Percentiles rank a stretch among this genome's conserved stretches.
phyloP scores from a whole-genome alignment of 2,329 filamentous ascomycete species.

The Zelopaecilomyces penicillatus region DNA sequence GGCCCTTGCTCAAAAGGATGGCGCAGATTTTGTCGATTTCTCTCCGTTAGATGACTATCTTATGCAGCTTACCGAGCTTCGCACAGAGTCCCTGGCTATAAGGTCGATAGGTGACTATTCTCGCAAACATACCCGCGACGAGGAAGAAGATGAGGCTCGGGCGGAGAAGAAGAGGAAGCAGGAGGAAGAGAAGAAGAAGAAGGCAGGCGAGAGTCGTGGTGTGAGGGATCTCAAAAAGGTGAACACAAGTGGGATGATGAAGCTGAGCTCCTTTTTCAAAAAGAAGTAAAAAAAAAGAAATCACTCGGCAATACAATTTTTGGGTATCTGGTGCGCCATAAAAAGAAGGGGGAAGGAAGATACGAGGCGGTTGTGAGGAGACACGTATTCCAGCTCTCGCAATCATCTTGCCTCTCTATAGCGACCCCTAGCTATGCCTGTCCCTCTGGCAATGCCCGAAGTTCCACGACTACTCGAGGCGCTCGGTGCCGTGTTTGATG shows the following conservation, averaged over 20 bases:
- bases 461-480: slow-evolving; percentile 23
- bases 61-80: slow-evolving; percentile 54
- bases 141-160: slow-evolving; percentile 55
- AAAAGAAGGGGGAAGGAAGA: slow-evolving; percentile 1
- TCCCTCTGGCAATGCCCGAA: slow-evolving; percentile 27
- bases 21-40: slow-evolving; percentile 49
- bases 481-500: slow-evolving; percentile 19
- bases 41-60: slow-evolving; percentile 63
- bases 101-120: slow-evolving; percentile 63
- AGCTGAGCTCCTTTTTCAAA: slow-evolving; percentile 88
- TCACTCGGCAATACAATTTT: slow-evolving; percentile 10
- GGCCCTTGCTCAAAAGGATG: slow-evolving; percentile 28
- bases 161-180: slow-evolving; percentile 76
- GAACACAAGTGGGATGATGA: slow-evolving; percentile 89
- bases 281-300: slow-evolving; percentile 41
- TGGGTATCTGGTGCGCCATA: slow-evolving; percentile 22
- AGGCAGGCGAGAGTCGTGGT: slow-evolving; percentile 63
- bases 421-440: slow-evolving; percentile 24
- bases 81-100: slow-evolving; percentile 61
- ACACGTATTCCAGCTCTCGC: slow-evolving; percentile 3
- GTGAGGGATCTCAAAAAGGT: slow-evolving; percentile 82
- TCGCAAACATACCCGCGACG: slow-evolving; percentile 58
- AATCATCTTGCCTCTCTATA: slow-evolving; percentile 23
- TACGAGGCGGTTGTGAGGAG: not conserved
- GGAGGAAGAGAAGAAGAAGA: slow-evolving; percentile 83